Evolutionary conservation across 176 grass and related monocot genomes (phyloP).

Genomic region (Paspalum notatum): DNA sequence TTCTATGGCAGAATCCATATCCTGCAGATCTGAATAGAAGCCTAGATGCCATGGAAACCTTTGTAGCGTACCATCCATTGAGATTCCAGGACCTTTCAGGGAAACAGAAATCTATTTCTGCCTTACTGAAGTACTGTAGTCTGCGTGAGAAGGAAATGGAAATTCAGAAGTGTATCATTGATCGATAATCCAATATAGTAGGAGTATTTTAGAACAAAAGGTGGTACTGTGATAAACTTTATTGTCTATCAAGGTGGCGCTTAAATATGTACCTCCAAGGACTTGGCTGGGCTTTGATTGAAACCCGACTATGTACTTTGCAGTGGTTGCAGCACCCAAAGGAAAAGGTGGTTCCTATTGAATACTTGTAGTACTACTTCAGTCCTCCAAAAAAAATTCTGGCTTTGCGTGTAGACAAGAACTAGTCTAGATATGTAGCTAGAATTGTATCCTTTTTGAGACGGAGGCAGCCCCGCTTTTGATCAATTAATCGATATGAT

Average conservation of each 20-base stretch:
- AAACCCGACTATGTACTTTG: not conserved
- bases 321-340: not conserved
- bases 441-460: too few relatives aligned
- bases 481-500: not conserved
- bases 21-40: not conserved
- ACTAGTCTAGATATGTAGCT: too few relatives aligned
- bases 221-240: not conserved
- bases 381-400: too few relatives aligned
- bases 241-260: not conserved
- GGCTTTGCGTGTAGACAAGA: too few relatives aligned
- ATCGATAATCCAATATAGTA: not conserved
- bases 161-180: not conserved
- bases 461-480: not conserved
- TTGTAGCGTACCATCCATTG: not conserved
- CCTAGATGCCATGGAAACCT: not conserved
- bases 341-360: slow-evolving; percentile 15
- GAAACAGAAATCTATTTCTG: too few relatives aligned
- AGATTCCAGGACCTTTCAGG: not conserved
- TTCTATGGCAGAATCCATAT: not conserved
- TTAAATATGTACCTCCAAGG: slow-evolving; percentile 28
- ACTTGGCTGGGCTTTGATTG: not conserved
- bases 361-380: not conserved
- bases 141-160: not conserved
- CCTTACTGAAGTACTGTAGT: not conserved
- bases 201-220: too few relatives aligned